Evolutionary conservation across 1,284 basidiomycete species (phyloP).

Genomic region (Trametes versicolor): DNA sequence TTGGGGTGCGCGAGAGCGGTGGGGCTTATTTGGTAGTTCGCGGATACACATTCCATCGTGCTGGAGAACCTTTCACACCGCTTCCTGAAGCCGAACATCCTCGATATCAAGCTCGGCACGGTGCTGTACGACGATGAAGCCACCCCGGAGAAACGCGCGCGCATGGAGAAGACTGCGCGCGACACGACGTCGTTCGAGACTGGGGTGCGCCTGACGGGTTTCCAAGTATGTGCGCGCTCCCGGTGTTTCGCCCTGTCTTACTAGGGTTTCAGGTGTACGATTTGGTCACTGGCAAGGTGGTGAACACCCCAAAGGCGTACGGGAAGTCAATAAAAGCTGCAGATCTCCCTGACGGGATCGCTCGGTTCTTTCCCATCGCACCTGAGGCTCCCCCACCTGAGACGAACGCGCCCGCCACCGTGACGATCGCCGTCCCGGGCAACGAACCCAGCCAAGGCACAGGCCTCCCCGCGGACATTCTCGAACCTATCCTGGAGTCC

Average conservation of each 20-base stretch:
- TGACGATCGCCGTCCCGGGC: constrained; percentile 2
- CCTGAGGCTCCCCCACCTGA: constrained; percentile 21
- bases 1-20: neutral
- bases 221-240: constrained; percentile 70
- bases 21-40: constrained; percentile 15
- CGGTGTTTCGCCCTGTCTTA: neutral
- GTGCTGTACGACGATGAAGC: constrained; percentile 81
- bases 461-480: constrained; percentile 63
- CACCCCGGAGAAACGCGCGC: constrained; percentile 76
- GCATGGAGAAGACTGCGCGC: constrained; percentile 80
- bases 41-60: constrained; percentile 73
- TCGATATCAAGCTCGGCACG: constrained; percentile 94
- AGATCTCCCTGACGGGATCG: constrained; percentile 79
- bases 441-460: constrained; percentile 31
- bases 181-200: constrained; percentile 80
- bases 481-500: constrained; percentile 69
- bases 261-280: constrained; percentile 73
- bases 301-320: constrained; percentile 80
- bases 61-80: constrained; percentile 84
- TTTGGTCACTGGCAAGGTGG: constrained; percentile 58
- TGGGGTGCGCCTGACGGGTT: constrained; percentile 89
- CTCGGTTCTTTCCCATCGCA: constrained; percentile 79
- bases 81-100: constrained; percentile 85
- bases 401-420: neutral
- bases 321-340: constrained; percentile 79